These are phyloP conservation scores for Psilocybe sp. DNA, from an alignment of 768 basidiomycete genomes.

Conservation along the genomic window DNA sequence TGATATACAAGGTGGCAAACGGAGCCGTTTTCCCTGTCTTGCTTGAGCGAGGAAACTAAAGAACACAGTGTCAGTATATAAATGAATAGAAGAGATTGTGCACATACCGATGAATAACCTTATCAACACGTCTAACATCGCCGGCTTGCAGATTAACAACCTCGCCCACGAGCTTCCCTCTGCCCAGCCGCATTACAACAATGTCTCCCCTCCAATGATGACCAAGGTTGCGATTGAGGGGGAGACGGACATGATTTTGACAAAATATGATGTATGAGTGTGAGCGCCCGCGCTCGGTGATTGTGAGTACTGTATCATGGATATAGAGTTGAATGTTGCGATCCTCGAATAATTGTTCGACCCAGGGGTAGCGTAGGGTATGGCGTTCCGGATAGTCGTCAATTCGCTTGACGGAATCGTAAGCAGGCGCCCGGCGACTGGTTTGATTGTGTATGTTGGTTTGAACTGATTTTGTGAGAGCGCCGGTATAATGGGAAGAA, in stretches of 20 bases:
- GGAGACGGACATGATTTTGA: slow-evolving; percentile 2
- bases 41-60: too few species aligned
- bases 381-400: too few species aligned
- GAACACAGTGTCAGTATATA: too few species aligned
- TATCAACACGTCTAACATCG: background rate
- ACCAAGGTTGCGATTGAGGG: background rate
- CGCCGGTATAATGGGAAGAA: too few species aligned
- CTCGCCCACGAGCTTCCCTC: background rate
- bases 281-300: background rate
- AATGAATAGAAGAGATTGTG: too few species aligned
- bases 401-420: too few species aligned
- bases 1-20: too few species aligned
- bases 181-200: background rate
- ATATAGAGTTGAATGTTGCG: background rate
- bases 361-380: background rate
- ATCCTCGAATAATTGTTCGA: background rate
- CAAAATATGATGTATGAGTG: background rate
- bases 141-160: background rate
- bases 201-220: background rate
- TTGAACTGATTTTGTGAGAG: too few species aligned
- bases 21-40: too few species aligned
- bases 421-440: too few species aligned
- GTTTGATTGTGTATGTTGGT: too few species aligned
- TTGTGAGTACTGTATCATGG: background rate
- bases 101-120: background rate